phyloP scores from a whole-genome alignment of 805 yeast species.

The Isabelozyma rhagii region DNA sequence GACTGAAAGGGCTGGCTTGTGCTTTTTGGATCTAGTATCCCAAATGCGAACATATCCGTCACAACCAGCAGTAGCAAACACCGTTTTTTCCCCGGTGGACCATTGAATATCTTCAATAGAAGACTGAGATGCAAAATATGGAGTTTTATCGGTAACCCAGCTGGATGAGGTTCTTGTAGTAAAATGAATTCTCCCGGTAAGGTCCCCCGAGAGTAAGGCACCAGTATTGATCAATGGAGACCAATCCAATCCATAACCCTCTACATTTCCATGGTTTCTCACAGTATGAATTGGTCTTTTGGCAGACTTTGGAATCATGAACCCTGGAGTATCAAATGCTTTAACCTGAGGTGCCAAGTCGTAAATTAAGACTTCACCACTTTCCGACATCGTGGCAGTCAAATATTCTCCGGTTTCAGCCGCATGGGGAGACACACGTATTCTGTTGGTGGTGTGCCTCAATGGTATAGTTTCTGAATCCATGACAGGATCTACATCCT shows the following conservation, averaged over 20 bases:
- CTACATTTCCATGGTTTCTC: slow-evolving; percentile 86
- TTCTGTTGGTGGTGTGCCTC: slow-evolving; percentile 81
- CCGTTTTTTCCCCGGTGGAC: slow-evolving; percentile 89
- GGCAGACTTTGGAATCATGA: slow-evolving; percentile 67
- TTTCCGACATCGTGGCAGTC: slow-evolving; percentile 85
- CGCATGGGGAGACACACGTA: slow-evolving; percentile 80
- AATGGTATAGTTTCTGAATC: slow-evolving; percentile 80
- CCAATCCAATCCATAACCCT: slow-evolving; percentile 98
- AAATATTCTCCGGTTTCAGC: slow-evolving; percentile 71
- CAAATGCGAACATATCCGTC: slow-evolving; percentile 92
- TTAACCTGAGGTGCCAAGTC: slow-evolving; percentile 77
- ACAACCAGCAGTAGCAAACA: slow-evolving; percentile 90
- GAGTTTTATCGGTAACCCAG: slow-evolving; percentile 85
- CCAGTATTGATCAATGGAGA: slow-evolving; percentile 82
- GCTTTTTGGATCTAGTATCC: slow-evolving; percentile 94
- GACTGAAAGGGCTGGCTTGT: slow-evolving; percentile 84
- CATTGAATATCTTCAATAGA: slow-evolving; percentile 97
- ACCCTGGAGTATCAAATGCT: slow-evolving; percentile 88
- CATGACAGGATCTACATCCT: slow-evolving; percentile 76
- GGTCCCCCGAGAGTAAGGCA: slow-evolving; percentile 82
- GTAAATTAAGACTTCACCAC: slow-evolving; percentile 83
- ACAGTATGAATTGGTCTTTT: slow-evolving; percentile 83
- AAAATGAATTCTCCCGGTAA: slow-evolving; percentile 75
- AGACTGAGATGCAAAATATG: slow-evolving; percentile 65
- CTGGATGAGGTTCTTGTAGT: slow-evolving; percentile 72